Evolutionary conservation across 768 basidiomycete species (phyloP), one percentile per base, ranked within the genome.

Genomic region (Tylopilus vinaceipallidus): DNA sequence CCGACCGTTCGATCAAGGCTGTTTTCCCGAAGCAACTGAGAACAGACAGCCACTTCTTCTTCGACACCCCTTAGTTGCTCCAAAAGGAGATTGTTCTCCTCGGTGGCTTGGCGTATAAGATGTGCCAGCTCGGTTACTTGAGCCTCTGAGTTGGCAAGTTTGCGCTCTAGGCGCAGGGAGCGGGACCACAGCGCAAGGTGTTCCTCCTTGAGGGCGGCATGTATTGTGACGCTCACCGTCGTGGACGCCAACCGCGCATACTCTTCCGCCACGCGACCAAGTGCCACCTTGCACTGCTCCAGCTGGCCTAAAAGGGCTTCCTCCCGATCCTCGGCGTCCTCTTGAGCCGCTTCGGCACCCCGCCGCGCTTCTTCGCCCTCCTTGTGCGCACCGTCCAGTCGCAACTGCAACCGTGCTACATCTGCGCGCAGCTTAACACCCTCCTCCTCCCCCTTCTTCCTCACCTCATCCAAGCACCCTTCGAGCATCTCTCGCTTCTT

Each of bases 61-160:
- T 58, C 56, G 3, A 27, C 36, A 11, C 57, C 58, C 17, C 45
- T 47, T 20, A 65, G 46, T 19, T 60, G 63, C 19, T 53, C 49
- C 3, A 35, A 22, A 23, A 88, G 69, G 7, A 79, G 57, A 11
- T 52, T 52, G 53, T 78, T 86, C 43, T 81, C 73, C 13, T 83
- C 79, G 39, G 76, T 76, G 23, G 71, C 67, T 23, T 81, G 77
- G 22, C 84, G 81, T 56, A 86, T 72, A 35, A 89, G 75, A 51
- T 79, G 69, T 2, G 81, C 80, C 8, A 90, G 69, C 52, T 88
- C 86, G 12, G 71, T 64, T 19, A 86, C 83, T 60, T 89, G 86
- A 16, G 69, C 80, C 47, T 88, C 82, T 5, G 84, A 73, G 58
- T 84, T 86, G 34, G 79, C 80, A 13, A 88, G 71, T 63, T 84